Evolutionary conservation across 1,284 basidiomycete genomes (phyloP).

Genomic region (Puccinia novopanici): DNA sequence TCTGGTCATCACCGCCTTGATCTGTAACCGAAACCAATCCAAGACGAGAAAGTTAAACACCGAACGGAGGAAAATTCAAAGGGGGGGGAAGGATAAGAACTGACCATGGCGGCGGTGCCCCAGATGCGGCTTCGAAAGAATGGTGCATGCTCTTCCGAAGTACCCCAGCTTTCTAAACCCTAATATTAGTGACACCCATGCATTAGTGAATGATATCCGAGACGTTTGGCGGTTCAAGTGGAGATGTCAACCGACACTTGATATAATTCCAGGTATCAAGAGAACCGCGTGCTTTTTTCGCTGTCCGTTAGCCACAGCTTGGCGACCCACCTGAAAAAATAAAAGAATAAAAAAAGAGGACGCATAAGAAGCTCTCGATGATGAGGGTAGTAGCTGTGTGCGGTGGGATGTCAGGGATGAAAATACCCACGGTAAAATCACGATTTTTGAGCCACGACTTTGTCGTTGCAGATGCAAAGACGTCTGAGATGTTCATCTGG

Average conservation of each 20-base stretch:
- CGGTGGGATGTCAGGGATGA: background rate
- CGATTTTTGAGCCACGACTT: conserved; percentile 68
- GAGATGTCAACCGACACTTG: conserved; percentile 67
- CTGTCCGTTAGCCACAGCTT: conserved; percentile 69
- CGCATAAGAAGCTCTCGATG: too few relatives aligned
- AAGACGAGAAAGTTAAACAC: conserved; percentile 49
- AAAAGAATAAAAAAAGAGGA: background rate
- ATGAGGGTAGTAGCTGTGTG: too few relatives aligned
- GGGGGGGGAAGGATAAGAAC: background rate
- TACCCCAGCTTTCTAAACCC: conserved; percentile 81
- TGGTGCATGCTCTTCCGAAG: conserved; percentile 71
- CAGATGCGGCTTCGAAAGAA: conserved; percentile 83
- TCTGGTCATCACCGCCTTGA: conserved; percentile 83
- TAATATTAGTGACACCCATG: background rate
- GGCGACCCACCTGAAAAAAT: conserved; percentile 70
- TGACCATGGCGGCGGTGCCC: conserved; percentile 66
- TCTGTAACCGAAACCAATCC: conserved; percentile 61
- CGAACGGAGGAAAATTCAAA: background rate
- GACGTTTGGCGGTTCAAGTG: conserved; percentile 1
- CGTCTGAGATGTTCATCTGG: conserved; percentile 44
- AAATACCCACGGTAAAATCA: conserved; percentile 66
- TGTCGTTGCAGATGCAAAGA: conserved; percentile 28
- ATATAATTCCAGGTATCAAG: conserved; percentile 61
- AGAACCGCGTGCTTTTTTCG: conserved; percentile 72
- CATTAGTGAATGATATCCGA: background rate